Evolutionary conservation across 345 rosid genomes (phyloP), one percentile per base, ranked within the genome.

Genomic region (Eucalyptus viminalis): DNA sequence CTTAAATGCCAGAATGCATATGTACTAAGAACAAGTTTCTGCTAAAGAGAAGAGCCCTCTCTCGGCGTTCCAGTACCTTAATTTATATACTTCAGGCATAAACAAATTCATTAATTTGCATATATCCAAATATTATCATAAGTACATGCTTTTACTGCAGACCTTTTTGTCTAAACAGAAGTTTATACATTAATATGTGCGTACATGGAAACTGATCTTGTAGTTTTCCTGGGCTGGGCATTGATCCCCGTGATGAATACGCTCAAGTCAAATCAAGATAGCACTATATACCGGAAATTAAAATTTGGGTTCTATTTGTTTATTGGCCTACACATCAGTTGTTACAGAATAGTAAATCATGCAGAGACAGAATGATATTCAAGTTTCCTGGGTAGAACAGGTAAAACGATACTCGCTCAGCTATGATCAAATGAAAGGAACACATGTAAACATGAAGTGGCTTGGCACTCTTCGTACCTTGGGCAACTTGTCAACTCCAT

Each of bases 401-500:
- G 14, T 40, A 40, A 76, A 37, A n/a, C 19, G 40, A 65, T 65
- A n/a, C 10, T 86, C 87, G n/a, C 54, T 45, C 56, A 29, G 45
- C 19, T 34, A 27, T 86, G 65, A 21, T 86, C 11, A 29, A 49
- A 16, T 29, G 54, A 88, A 62, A 88, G 19, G 86, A 86, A 37
- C 53, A 80, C 43, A 22, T 43, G 47, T 19, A 19, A 86, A 86
- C 53, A 22, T 25, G 27, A 51, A 50, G 62, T 50, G 62, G 45
- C 29, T 27, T 31, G 22, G 88, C 85, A 21, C 85, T 76, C 85
- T 40, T 40, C 93, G 91, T n/a, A 93, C 97, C 99, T 95, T 95
- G 60, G 91, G 86, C 86, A 50, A 80, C 91, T 80, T 93, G 65
- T 95, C 97, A 67, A 93, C 90, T 58, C 98, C 98, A 88, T 94